phyloP scores from a whole-genome alignment of 1,284 basidiomycete species.

The Farysia itapuensis region DNA sequence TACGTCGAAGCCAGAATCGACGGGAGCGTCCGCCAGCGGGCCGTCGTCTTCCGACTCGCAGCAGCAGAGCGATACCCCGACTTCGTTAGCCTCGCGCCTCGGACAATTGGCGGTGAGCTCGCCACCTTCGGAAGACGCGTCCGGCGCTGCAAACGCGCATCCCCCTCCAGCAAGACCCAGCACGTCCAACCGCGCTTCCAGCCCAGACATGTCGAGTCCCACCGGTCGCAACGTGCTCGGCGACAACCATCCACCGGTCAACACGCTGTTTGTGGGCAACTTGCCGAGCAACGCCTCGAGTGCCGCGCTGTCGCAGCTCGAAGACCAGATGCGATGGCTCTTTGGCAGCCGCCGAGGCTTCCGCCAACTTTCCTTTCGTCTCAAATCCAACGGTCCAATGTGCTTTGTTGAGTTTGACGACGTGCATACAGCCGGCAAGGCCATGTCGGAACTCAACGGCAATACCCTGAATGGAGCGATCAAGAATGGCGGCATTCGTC shows the following conservation, averaged over 20 bases:
- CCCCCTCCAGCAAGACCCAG: background rate
- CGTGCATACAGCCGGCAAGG: constrained; percentile 77
- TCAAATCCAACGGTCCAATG: constrained; percentile 95
- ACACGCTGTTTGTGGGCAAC: constrained; percentile 52
- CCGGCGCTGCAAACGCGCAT: background rate
- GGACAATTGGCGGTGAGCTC: constrained; percentile 39
- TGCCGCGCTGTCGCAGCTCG: constrained; percentile 68
- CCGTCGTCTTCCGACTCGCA: constrained; percentile 5
- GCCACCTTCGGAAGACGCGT: constrained; percentile 17
- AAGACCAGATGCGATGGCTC: constrained; percentile 78
- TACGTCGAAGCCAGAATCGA: background rate
- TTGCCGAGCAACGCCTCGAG: constrained; percentile 41
- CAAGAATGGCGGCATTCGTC: constrained; percentile 82
- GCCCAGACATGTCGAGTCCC: constrained; percentile 32
- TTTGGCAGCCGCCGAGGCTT: constrained; percentile 80
- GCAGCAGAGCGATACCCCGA: constrained; percentile 1
- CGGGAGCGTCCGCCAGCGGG: constrained; percentile 19
- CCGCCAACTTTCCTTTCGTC: constrained; percentile 87
- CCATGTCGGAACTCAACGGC: constrained; percentile 87
- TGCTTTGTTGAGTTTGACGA: constrained; percentile 91
- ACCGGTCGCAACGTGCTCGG: constrained; percentile 40
- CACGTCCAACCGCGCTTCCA: constrained; percentile 7
- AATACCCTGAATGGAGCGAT: constrained; percentile 83
- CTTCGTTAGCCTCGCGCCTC: constrained; percentile 19
- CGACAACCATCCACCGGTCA: constrained; percentile 49